A percentile compares a stretch with the other conserved stretches of the same genome.
Conservation (phyloP, 1,284 basidiomycete species). For the Trametes hirsuta region DNA sequence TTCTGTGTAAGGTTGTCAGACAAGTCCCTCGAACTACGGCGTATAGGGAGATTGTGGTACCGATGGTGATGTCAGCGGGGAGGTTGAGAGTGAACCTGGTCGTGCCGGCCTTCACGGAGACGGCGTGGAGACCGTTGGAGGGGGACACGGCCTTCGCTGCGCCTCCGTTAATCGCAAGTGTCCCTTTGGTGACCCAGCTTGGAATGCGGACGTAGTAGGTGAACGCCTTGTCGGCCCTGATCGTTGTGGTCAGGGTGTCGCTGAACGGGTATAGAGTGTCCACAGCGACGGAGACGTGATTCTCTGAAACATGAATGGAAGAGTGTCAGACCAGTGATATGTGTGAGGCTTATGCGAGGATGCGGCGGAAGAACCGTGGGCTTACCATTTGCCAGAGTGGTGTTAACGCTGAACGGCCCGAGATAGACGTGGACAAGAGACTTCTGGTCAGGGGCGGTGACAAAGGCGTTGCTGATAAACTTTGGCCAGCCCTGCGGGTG, state of each 20-base stretch:
- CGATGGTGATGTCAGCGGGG: constrained; percentile 52
- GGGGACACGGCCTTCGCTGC: constrained; percentile 41
- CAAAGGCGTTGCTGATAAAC: constrained; percentile 61
- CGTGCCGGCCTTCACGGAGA: constrained; percentile 46
- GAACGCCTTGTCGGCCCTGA: constrained; percentile 51
- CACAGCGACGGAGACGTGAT: constrained; percentile 50
- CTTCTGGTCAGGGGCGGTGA: constrained; percentile 49
- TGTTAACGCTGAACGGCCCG: constrained; percentile 52
- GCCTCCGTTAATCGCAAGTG: constrained; percentile 50
- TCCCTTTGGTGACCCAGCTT: constrained; percentile 54
- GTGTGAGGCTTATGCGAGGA: neutral
- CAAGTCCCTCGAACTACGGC: neutral
- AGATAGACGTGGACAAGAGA: constrained; percentile 59
- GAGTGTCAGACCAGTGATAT: neutral
- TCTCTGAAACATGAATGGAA: constrained; percentile 31
- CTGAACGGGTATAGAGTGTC: constrained; percentile 62
- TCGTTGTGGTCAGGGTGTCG: constrained; percentile 52
- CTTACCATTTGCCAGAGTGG: constrained; percentile 48
- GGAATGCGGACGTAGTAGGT: constrained; percentile 60
- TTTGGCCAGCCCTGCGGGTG: constrained; percentile 66
- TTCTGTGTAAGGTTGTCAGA: constrained; percentile 37
- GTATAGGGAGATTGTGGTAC: constrained; percentile 31
- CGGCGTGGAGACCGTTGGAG: constrained; percentile 50
- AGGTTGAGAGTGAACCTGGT: constrained; percentile 50
- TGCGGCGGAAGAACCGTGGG: neutral